Conservation (phyloP, 768 basidiomycete genomes). For the Mycena vulgaris region DNA sequence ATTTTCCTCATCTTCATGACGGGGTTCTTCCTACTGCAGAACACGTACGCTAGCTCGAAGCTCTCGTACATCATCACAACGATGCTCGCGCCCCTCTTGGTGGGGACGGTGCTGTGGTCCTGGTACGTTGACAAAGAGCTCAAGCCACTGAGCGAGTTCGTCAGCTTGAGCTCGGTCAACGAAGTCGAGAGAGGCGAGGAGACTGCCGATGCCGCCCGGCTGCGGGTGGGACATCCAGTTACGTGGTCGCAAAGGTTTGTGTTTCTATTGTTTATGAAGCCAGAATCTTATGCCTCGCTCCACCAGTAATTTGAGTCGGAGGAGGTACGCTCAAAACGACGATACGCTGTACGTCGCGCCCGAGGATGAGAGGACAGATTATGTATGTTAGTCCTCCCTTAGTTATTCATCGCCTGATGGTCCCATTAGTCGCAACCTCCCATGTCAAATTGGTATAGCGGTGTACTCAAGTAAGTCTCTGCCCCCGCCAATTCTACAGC, state of each 20-base stretch:
- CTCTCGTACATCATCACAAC: constrained; percentile 36
- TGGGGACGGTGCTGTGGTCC: constrained; percentile 83
- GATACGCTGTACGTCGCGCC: constrained; percentile 97
- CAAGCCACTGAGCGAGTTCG: constrained; percentile 82
- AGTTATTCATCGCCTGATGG: constrained; percentile 14
- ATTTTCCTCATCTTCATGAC: constrained; percentile 98
- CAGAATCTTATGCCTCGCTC: neutral
- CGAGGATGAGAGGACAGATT: constrained; percentile 93
- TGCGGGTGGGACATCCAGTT: constrained; percentile 89
- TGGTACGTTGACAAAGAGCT: constrained; percentile 82
- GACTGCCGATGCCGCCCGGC: constrained; percentile 80
- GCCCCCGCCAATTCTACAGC: neutral
- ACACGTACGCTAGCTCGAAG: constrained; percentile 53
- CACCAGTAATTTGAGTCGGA: constrained; percentile 85
- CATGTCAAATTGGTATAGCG: constrained; percentile 95
- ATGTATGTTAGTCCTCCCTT: constrained; percentile 62
- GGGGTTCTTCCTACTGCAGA: constrained; percentile 85
- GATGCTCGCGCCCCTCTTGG: constrained; percentile 79
- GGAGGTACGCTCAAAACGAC: constrained; percentile 93
- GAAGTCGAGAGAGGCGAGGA: constrained; percentile 94
- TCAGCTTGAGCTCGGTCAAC: constrained; percentile 87
- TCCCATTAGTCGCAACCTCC: constrained; percentile 89
- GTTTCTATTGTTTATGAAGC: neutral
- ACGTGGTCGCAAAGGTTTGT: constrained; percentile 89
- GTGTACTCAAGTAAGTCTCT: constrained; percentile 84